A percentile compares a stretch with the other conserved stretches of the same genome.
Conservation (phyloP, 169 alveolate genomes). For the Prorocentrum cordatum region DNA sequence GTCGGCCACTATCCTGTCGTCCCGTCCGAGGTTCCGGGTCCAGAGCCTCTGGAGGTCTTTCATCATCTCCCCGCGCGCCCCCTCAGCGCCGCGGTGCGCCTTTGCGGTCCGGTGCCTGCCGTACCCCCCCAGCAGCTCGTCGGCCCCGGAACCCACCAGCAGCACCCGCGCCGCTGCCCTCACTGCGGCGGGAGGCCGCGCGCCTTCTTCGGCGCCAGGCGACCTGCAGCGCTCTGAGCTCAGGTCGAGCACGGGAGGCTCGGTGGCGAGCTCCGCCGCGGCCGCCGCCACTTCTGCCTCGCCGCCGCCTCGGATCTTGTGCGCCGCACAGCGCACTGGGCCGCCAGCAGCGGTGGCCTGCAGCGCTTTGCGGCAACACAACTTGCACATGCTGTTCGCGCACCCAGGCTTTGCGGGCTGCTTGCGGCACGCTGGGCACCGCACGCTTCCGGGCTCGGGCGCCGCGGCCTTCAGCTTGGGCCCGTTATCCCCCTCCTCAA, state of each 20-base stretch:
- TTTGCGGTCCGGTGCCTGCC: conserved; percentile 46
- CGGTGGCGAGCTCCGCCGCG: not conserved
- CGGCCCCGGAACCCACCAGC: conserved; percentile 1
- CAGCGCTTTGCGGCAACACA: too few relatives aligned
- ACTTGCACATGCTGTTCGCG: too few relatives aligned
- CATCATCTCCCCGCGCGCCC: conserved; percentile 57
- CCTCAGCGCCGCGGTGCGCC: conserved; percentile 36
- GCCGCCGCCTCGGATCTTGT: not conserved
- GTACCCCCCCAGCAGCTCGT: conserved; percentile 63
- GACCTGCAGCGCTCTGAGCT: not conserved
- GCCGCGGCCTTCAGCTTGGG: too few relatives aligned
- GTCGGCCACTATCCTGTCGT: conserved; percentile 36
- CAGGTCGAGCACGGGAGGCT: not conserved
- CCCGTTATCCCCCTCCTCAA: too few relatives aligned
- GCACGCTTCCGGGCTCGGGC: too few relatives aligned
- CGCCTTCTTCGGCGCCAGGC: not conserved
- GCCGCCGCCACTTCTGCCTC: not conserved
- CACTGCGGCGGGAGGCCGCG: not conserved
- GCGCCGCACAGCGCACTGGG: too few relatives aligned
- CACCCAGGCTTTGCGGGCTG: too few relatives aligned
- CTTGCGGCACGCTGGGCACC: too few relatives aligned
- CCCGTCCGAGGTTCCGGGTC: conserved; percentile 60
- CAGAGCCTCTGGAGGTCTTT: conserved; percentile 52
- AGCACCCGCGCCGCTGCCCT: not conserved
- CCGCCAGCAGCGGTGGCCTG: too few relatives aligned